These are phyloP conservation scores for Backusella parvicylindrica DNA, from an alignment of 192 early-diverging fungal species.

Conservation along the genomic window DNA sequence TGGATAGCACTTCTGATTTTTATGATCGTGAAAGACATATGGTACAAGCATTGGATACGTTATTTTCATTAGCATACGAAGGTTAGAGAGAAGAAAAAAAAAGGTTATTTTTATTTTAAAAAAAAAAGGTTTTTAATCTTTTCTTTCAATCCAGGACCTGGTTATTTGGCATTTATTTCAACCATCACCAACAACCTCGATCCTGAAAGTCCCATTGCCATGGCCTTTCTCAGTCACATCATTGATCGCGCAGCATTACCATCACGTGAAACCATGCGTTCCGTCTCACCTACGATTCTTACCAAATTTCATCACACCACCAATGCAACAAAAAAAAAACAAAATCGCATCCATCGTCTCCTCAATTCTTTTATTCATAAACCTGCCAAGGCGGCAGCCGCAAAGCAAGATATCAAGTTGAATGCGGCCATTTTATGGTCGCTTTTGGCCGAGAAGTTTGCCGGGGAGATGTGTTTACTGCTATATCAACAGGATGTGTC, in stretches of 20 bases:
- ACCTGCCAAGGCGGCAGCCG: not conserved
- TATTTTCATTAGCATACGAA: conserved; percentile 14
- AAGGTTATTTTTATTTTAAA: not conserved
- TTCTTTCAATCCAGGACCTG: conserved; percentile 8
- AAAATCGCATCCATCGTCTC: conserved; percentile 7
- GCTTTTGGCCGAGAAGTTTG: conserved; percentile 48
- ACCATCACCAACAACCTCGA: conserved; percentile 27
- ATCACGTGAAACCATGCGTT: conserved; percentile 43
- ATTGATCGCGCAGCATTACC: conserved; percentile 57
- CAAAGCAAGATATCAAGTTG: conserved; percentile 7
- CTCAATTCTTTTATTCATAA: not conserved
- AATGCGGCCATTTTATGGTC: conserved; percentile 54
- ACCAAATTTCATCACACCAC: conserved; percentile 18
- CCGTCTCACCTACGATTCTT: conserved; percentile 41
- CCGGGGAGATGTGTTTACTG: conserved; percentile 49
- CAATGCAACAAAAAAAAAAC: conserved; percentile 20
- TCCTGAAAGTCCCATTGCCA: conserved; percentile 35
- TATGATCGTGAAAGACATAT: conserved; percentile 17
- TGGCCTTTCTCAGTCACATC: conserved; percentile 54
- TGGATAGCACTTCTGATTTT: not conserved
- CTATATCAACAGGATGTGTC: conserved; percentile 46
- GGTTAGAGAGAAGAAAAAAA: not conserved
- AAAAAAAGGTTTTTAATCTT: not conserved
- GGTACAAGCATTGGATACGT: conserved; percentile 15
- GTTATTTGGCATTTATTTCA: conserved; percentile 22